These are phyloP conservation scores for Ogataea hybrid DNA, from an alignment of 1,139 yeast genomes.

Conservation along the genomic window DNA sequence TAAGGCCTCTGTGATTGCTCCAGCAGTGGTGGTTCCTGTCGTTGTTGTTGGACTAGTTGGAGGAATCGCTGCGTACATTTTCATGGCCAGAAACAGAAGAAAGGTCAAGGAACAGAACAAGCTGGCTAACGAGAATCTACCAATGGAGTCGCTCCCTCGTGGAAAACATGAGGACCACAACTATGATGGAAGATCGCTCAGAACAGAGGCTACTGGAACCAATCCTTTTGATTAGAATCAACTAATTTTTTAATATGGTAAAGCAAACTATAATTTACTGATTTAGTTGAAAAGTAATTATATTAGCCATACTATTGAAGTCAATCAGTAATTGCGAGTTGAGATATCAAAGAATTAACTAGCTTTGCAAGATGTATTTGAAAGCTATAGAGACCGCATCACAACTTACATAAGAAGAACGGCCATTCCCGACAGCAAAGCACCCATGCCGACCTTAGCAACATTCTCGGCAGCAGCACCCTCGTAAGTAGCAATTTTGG, in stretches of 20 bases:
- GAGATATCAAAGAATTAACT: too few species aligned
- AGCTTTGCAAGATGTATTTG: too few species aligned
- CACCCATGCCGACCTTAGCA: background rate
- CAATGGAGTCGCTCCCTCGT: background rate
- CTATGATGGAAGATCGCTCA: background rate
- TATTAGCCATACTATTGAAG: too few species aligned
- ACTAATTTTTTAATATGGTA: background rate
- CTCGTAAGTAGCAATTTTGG: background rate
- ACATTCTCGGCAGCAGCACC: constrained; percentile 1
- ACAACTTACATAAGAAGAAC: background rate
- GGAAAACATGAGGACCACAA: background rate
- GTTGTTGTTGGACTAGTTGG: constrained; percentile 2
- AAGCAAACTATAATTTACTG: too few species aligned
- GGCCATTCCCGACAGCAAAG: background rate
- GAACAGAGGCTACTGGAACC: background rate
- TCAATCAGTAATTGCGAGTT: too few species aligned
- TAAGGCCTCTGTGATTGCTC: constrained; percentile 1
- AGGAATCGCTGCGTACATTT: background rate
- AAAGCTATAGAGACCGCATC: too few species aligned
- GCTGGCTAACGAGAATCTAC: background rate
- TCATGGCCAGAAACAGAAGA: constrained; percentile 1
- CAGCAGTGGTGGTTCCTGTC: constrained; percentile 3
- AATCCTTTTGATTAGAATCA: constrained; percentile 1
- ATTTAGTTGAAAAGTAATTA: too few species aligned
- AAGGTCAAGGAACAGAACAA: background rate